Evolutionary conservation across 163 green algal genomes (phyloP).

Genomic region (Smithsoniella earleae): DNA sequence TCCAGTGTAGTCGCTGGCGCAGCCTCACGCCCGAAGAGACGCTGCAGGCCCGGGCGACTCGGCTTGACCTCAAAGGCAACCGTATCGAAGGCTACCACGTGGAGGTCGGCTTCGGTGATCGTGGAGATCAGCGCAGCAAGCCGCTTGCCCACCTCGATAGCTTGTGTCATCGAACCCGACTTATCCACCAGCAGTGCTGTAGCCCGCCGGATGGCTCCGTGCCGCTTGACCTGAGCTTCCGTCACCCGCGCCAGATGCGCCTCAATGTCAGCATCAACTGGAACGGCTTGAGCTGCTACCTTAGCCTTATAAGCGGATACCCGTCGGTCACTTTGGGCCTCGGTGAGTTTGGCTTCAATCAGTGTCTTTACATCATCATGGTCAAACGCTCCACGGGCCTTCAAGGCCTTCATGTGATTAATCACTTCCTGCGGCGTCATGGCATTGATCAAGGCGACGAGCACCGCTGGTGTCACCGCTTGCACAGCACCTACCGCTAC

Average conservation of each 20-base stretch:
- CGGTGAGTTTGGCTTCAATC: background rate
- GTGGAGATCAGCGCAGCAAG: background rate
- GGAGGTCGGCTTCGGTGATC: background rate
- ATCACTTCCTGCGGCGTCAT: background rate
- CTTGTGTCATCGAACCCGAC: background rate
- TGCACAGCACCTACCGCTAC: background rate
- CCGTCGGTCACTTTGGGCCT: no score
- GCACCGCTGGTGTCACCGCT: background rate
- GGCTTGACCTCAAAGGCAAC: background rate
- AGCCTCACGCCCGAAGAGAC: no score
- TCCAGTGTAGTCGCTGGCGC: no score
- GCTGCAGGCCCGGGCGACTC: no score
- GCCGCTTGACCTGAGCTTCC: background rate
- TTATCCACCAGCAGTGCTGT: background rate
- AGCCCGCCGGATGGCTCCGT: background rate
- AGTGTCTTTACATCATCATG: background rate
- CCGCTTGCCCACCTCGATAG: background rate
- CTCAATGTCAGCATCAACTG: background rate
- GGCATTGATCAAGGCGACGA: background rate
- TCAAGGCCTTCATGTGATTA: background rate
- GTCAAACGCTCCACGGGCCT: no score
- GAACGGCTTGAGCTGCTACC: background rate
- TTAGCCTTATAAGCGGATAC: background rate
- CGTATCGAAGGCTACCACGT: background rate
- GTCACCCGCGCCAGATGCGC: background rate